Base-by-base conservation (phyloP, 2,329 filamentous ascomycete genomes). In the Apiospora marii region DNA sequence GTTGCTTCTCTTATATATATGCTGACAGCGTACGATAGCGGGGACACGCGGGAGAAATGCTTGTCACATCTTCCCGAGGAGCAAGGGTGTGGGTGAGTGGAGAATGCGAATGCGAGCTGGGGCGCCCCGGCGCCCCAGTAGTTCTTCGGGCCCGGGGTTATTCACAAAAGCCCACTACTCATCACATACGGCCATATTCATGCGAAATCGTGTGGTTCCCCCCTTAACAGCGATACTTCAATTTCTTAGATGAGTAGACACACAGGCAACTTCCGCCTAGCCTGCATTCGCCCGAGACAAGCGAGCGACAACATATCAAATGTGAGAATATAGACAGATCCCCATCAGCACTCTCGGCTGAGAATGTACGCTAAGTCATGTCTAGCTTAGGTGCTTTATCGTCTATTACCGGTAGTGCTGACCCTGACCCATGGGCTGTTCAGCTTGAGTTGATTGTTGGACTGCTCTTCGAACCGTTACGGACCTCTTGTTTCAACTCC, bases 101-200 rank as follows among this genome's bases (percentile, higher is more conserved):
- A 37, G 58, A 64, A 64, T 64, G 58, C 58, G 58, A 64, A 12
- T 41, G 58, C 58, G 58, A 64, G 58, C 19, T 64, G 58, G 30
- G 34, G 58, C 46, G 46, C 46, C 22, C 46, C 46, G 46, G 8
- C 34, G 58, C 14, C 19, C 37, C 53, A 37, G 53, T 61, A 61
- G 53, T 16, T 16, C 30, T 19, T 37, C 19, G 53, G 53, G 30
- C 5, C 53, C 53, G 53, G 30, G 27, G 14, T 37, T 6, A 27
- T 30, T 34, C 8, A 58, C 8, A 1, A 22, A 16, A 46, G 5
- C 13, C 46, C 19, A 14, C 27, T 58, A 34, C 27, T 34, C 13
- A 16, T 22, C n/a, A 24, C 13, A 51, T 24, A n/a, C 48, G 10
- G 49, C 5, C n/a, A 13, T 12, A 51, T 27, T 27, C 1, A 27